phyloP scores from a whole-genome alignment of 495 filamentous ascomycete species.

The Peziza echinospora region DNA sequence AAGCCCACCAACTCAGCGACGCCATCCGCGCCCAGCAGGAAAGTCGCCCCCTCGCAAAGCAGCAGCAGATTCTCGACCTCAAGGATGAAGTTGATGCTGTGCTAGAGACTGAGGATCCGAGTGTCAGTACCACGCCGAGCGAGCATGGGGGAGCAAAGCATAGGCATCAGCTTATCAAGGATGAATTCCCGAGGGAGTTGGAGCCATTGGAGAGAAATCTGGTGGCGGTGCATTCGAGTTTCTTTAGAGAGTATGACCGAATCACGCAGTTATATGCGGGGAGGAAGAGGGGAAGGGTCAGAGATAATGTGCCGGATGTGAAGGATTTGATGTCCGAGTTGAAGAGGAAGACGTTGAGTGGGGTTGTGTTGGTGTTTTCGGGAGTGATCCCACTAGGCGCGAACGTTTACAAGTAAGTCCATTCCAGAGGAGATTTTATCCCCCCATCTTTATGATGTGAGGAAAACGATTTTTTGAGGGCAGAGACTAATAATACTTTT shows the following conservation, averaged over 20 bases:
- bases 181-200: constrained; percentile 58
- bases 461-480: too few species aligned
- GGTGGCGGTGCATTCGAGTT: constrained; percentile 47
- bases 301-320: constrained; percentile 49
- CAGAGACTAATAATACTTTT: constrained; percentile 6
- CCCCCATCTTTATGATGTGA: too few species aligned
- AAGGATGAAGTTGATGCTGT: constrained; percentile 41
- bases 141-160: constrained; percentile 21
- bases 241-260: constrained; percentile 61
- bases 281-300: constrained; percentile 26
- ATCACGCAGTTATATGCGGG: constrained; percentile 24
- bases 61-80: constrained; percentile 71
- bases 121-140: constrained; percentile 21
- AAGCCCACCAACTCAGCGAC: constrained; percentile 63
- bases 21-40: constrained; percentile 70
- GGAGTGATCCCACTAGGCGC: constrained; percentile 65
- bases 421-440: neutral
- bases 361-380: constrained; percentile 58
- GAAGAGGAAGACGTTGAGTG: constrained; percentile 48
- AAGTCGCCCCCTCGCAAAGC: constrained; percentile 63
- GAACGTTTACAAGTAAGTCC: constrained; percentile 38
- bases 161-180: constrained; percentile 57
- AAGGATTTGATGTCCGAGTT: constrained; percentile 58
- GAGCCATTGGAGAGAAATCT: constrained; percentile 50
- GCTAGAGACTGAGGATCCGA: constrained; percentile 23